These are phyloP conservation scores for Fraxinus xanthoxyloides DNA, from an alignment of 305 asterid species.

Conservation along the genomic window DNA sequence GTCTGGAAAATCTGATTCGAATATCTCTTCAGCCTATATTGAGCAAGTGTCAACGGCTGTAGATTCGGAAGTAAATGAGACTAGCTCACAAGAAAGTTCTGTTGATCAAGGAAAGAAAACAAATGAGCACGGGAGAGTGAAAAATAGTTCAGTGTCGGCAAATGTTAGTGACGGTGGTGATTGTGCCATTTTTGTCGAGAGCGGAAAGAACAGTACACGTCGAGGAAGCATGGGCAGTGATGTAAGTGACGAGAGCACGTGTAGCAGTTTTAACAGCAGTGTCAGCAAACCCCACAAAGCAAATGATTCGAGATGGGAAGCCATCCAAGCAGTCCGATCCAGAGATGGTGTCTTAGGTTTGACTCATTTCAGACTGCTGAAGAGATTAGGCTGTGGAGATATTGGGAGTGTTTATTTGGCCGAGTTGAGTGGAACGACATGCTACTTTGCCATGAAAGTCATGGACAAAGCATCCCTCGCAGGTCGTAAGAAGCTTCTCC, in stretches of 20 bases:
- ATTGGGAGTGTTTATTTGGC: slow-evolving; percentile 56
- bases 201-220: slow-evolving; percentile 50
- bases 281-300: slow-evolving; percentile 55
- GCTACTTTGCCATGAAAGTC: slow-evolving; percentile 52
- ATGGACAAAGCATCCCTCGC: slow-evolving; percentile 53
- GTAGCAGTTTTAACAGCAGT: slow-evolving; percentile 45
- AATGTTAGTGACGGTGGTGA: slow-evolving; percentile 38
- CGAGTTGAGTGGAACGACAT: slow-evolving; percentile 47
- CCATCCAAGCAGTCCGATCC: slow-evolving; percentile 39
- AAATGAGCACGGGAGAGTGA: slow-evolving; percentile 11
- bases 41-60: neutral
- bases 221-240: slow-evolving; percentile 54
- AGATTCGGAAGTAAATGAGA: neutral
- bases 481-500: slow-evolving; percentile 45
- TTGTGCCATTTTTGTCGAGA: slow-evolving; percentile 34
- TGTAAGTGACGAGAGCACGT: slow-evolving; percentile 48
- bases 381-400: slow-evolving; percentile 56
- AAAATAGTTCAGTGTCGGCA: slow-evolving; percentile 23
- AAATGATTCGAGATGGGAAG: slow-evolving; percentile 50
- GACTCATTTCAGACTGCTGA: slow-evolving; percentile 46
- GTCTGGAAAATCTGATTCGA: neutral
- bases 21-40: neutral
- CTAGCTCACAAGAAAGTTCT: neutral
- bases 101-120: slow-evolving; percentile 19
- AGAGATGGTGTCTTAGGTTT: slow-evolving; percentile 43